These are phyloP conservation scores for Lactifluus piperatus DNA, from an alignment of 768 basidiomycete species.

Conservation along the genomic window DNA sequence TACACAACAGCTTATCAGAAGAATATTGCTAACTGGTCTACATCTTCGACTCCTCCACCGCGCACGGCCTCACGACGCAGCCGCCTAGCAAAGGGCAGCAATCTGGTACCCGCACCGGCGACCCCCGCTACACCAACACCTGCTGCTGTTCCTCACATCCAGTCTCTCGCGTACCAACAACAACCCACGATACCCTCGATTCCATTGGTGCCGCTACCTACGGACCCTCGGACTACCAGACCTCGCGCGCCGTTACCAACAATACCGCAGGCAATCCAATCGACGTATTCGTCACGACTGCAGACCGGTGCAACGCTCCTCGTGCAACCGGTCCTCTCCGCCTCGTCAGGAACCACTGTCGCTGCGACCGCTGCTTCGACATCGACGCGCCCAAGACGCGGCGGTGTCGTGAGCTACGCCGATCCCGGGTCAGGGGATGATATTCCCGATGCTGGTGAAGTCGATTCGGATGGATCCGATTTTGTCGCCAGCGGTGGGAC, in stretches of 20 bases:
- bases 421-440: constrained; percentile 82
- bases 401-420: constrained; percentile 75
- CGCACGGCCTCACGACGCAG: constrained; percentile 35
- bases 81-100: constrained; percentile 35
- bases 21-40: constrained; percentile 65
- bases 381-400: constrained; percentile 37
- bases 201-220: constrained; percentile 34
- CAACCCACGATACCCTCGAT: constrained; percentile 25
- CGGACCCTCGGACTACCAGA: constrained; percentile 27
- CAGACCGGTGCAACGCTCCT: constrained; percentile 85
- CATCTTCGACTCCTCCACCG: constrained; percentile 47
- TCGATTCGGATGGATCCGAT: constrained; percentile 81
- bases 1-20: constrained; percentile 54
- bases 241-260: constrained; percentile 37
- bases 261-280: constrained; percentile 58
- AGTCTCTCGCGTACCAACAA: constrained; percentile 22
- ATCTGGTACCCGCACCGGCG: constrained; percentile 30
- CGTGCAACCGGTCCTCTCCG: constrained; percentile 72
- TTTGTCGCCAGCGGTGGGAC: constrained; percentile 59
- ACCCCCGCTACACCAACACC: constrained; percentile 20
- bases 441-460: constrained; percentile 67
- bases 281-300: constrained; percentile 84
- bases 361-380: constrained; percentile 34
- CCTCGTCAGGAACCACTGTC: constrained; percentile 27
- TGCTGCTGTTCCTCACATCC: constrained; percentile 32